These are phyloP conservation scores for Cyathus striatus DNA, from an alignment of 768 basidiomycete species.

Conservation along the genomic window DNA sequence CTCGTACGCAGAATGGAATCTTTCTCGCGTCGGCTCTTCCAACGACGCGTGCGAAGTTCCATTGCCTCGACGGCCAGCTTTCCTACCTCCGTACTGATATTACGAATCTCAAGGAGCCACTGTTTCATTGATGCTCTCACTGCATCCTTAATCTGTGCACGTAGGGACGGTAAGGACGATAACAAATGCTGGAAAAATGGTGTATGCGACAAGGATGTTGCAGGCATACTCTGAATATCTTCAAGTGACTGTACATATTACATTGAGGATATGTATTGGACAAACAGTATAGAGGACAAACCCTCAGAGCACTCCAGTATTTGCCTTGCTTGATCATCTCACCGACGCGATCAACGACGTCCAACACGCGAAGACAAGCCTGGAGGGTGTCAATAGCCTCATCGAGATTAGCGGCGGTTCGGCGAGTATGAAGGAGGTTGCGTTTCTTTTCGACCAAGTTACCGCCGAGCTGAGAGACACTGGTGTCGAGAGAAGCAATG, in stretches of 20 bases:
- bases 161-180: constrained; percentile 86
- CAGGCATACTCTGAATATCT: constrained; percentile 88
- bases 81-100: constrained; percentile 82
- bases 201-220: constrained; percentile 85
- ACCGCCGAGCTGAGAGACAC: constrained; percentile 83
- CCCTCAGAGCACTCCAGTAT: constrained; percentile 95
- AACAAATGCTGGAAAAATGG: constrained; percentile 91
- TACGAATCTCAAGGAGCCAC: constrained; percentile 94
- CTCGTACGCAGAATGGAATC: constrained; percentile 73
- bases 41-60: constrained; percentile 76
- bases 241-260: constrained; percentile 73
- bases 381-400: constrained; percentile 96
- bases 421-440: constrained; percentile 81
- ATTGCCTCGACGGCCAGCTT: constrained; percentile 85
- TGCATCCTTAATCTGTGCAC: constrained; percentile 84
- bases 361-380: constrained; percentile 86
- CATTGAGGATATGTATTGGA: constrained; percentile 23
- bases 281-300: constrained; percentile 44
- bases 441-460: constrained; percentile 93
- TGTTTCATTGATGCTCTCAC: constrained; percentile 95
- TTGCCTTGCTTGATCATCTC: constrained; percentile 91
- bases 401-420: constrained; percentile 91
- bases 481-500: constrained; percentile 83
- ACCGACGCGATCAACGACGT: constrained; percentile 87
- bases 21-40: constrained; percentile 80